Evolutionary conservation across 2,329 filamentous ascomycete species (phyloP).

Genomic region (Fusarium concolor): DNA sequence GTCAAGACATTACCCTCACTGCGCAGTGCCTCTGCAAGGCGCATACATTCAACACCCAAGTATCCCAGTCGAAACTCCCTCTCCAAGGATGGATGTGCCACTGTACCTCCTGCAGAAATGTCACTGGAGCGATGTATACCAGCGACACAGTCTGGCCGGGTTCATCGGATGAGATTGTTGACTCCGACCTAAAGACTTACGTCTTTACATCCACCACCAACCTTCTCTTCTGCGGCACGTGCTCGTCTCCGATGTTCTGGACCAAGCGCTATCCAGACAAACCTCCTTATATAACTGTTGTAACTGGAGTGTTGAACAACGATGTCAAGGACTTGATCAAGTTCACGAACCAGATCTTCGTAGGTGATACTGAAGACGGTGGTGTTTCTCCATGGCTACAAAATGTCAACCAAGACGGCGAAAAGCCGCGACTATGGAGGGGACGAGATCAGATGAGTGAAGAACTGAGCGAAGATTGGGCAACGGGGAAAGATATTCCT

Average conservation of each 20-base stretch:
- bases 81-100: slow-evolving; percentile 59
- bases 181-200: slow-evolving; percentile 52
- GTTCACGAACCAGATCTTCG: slow-evolving; percentile 56
- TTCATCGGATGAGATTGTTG: slow-evolving; percentile 14
- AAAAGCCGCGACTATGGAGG: slow-evolving; percentile 44
- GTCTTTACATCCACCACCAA: slow-evolving; percentile 50
- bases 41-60: slow-evolving; percentile 53
- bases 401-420: slow-evolving; percentile 48
- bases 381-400: slow-evolving; percentile 62
- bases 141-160: slow-evolving; percentile 35
- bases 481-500: slow-evolving; percentile 23
- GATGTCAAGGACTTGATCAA: slow-evolving; percentile 46
- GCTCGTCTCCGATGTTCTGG: slow-evolving; percentile 59
- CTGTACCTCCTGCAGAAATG: slow-evolving; percentile 62
- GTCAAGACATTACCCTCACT: slow-evolving; percentile 29
- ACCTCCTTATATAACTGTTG: slow-evolving; percentile 40
- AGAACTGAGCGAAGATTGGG: slow-evolving; percentile 50
- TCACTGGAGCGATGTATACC: slow-evolving; percentile 58
- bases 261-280: slow-evolving; percentile 23
- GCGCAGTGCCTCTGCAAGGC: slow-evolving; percentile 59
- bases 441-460: slow-evolving; percentile 36
- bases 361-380: slow-evolving; percentile 64
- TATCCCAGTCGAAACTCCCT: slow-evolving; percentile 54
- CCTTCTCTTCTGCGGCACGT: slow-evolving; percentile 57
- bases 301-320: slow-evolving; percentile 55